Base-by-base conservation (phyloP, 257 asterid genomes). In the Parsonsia alboflavescens region DNA sequence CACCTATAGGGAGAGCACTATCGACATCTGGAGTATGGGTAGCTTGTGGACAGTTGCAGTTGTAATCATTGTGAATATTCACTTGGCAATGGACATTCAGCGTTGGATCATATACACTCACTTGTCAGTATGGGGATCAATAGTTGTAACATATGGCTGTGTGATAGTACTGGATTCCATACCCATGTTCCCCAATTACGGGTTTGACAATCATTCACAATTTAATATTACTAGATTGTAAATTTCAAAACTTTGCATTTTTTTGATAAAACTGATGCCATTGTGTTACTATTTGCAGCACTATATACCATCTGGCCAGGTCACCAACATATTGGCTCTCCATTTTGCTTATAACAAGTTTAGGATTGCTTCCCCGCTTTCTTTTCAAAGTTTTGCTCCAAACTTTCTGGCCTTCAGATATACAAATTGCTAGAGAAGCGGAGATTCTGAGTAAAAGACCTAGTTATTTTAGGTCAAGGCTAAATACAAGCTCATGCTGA, bases 21-120 rank as follows among this genome's bases (percentile, higher is more conserved):
- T 95, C 68, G 99, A 95, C 87, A 89, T 92, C 75, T 95, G 98
- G 99, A 95, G 99, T 76, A 83, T 95, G 85, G 99, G 99, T 78
- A 92, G 96, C 90, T 86, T 95, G 83, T 95, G 99, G 99, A 95
- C 99, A 46, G 86, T 89, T 70, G 91, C 96, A 33, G 99, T 95
- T 75, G 98, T 87, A 75, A 83, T 95, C 79, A 79, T 92, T 58
- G 99, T 95, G 70, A 95, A 92, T 76, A 76, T 92, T 80, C 97
- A 95, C 85, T 84, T 95, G 86, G 99, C 99, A 58, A 95, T 95
- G 99, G 98, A 95, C 69, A 80, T 95, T 71, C 88, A 87, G 70
- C 95, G 92, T 26, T 95, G 99, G 99, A 87, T 88, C 45, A 73
- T 85, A 54, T 85, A 86, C 79, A 92, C 97, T 75, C 99, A 95